Percentiles rank a stretch among this genome's conserved stretches.
Evolutionary conservation across 2,329 filamentous ascomycete genomes (phyloP).

Genomic region (Arthrobotrys sphaeroides): DNA sequence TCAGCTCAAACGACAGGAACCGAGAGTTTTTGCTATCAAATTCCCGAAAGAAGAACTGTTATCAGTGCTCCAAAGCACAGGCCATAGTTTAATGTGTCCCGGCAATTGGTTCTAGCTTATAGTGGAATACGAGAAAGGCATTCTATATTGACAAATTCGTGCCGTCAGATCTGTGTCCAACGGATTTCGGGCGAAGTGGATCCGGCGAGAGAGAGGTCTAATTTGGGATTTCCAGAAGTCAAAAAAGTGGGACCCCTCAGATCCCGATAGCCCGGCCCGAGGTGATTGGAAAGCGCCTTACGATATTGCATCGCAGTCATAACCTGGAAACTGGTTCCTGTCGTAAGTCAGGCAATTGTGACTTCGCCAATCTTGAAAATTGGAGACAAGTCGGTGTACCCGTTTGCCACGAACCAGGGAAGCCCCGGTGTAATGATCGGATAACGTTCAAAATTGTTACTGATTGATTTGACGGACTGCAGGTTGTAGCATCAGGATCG

Average conservation of each 20-base stretch:
- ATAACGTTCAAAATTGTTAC: no score
- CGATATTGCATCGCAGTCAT: not conserved
- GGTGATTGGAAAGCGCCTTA: not conserved
- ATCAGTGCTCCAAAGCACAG: constrained; percentile 18
- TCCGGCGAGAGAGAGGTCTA: constrained; percentile 6
- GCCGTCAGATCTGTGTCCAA: not conserved
- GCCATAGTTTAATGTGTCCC: constrained; percentile 12
- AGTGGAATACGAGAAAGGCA: not conserved
- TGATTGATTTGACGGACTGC: no score
- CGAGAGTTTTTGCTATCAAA: not conserved
- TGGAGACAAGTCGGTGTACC: not conserved
- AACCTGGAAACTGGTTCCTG: not conserved
- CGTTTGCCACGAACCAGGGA: not conserved
- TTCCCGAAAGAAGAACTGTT: not conserved
- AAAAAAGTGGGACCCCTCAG: not conserved
- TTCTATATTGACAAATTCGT: not conserved
- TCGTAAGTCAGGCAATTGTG: not conserved
- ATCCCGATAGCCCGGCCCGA: constrained; percentile 8
- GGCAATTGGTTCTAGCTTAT: not conserved
- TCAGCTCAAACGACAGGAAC: constrained; percentile 12
- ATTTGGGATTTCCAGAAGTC: not conserved
- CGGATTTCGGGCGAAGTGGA: constrained; percentile 22
- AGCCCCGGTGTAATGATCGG: not conserved
- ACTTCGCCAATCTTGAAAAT: not conserved
- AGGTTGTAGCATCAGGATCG: not conserved